Evolutionary conservation across 2,329 filamentous ascomycete genomes (phyloP), one percentile per base, ranked within the genome.

Genomic region (Trichoderma endophyticum): DNA sequence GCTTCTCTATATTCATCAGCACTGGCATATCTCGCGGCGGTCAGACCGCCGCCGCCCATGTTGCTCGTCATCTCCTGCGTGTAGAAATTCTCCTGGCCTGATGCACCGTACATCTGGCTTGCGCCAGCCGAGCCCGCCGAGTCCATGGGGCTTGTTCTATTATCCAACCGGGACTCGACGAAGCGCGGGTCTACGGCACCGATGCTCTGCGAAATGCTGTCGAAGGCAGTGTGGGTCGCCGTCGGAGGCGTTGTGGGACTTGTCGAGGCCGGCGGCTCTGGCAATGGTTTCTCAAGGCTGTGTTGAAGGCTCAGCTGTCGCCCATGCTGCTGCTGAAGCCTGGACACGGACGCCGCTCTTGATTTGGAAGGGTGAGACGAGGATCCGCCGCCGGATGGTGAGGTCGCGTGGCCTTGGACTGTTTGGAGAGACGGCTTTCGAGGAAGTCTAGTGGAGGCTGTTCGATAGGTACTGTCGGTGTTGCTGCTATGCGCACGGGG

Each of bases 201-300:
- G 36, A 68, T 75, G 75, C 82, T 82, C 57, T 77, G 81, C 62
- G 76, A 79, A 73, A 80, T 75, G 73, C 73, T 77, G 73, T 62
- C 78, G 69, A 71, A 75, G 72, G 24, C 70, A 75, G 56, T 68
- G 77, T 73, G 68, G 76, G 76, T 34, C 80, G 80, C 18, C 77
- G 83, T 62, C 79, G 79, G 69, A 76, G 80, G 73, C 75, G 78
- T 70, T 76, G 74, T 73, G 63, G 75, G 76, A 62, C 75, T 75
- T 34, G 70, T 65, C 71, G 72, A 72, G 34, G 68, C 66, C n/a
- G 77, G 82, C 30, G 87, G 86, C 28, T 85, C 83, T 43, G 87
- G 88, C 26, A 89, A 79, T 63, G 88, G 87, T 78, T 90, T 90
- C 75, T 84, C 84, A 74, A 89, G 86, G 75, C 87, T 89, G 72